phyloP scores from a whole-genome alignment of 2,329 filamentous ascomycete species.

The Bretziella fagacearum region DNA sequence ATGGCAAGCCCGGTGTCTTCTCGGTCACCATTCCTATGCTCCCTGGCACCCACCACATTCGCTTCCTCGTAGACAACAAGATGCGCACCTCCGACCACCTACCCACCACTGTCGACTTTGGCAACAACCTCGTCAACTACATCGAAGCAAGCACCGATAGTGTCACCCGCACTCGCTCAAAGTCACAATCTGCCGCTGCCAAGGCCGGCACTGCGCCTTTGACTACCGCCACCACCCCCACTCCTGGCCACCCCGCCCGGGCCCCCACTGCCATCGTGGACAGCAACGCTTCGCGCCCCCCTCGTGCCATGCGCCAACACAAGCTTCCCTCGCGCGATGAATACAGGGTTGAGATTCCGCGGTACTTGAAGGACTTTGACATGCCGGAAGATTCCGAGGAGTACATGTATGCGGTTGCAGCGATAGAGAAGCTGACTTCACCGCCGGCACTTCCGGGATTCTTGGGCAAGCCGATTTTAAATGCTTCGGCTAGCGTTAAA shows the following conservation, averaged over 20 bases:
- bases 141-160: conserved; percentile 63
- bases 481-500: conserved; percentile 80
- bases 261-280: conserved; percentile 15
- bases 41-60: conserved; percentile 88
- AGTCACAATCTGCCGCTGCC: conserved; percentile 8
- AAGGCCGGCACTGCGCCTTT: conserved; percentile 18
- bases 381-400: conserved; percentile 59
- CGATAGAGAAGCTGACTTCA: conserved; percentile 61
- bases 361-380: conserved; percentile 75
- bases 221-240: neutral
- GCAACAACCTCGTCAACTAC: conserved; percentile 96
- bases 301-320: conserved; percentile 34
- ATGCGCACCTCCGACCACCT: conserved; percentile 79
- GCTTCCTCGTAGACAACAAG: conserved; percentile 85
- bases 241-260: conserved; percentile 13
- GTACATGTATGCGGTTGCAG: conserved; percentile 57
- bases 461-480: conserved; percentile 84
- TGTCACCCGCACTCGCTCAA: conserved; percentile 32
- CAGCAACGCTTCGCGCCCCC: conserved; percentile 19
- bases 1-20: conserved; percentile 45
- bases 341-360: conserved; percentile 62
- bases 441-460: conserved; percentile 82
- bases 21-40: conserved; percentile 67
- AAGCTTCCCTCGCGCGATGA: conserved; percentile 36
- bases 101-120: conserved; percentile 92